Percentiles rank a stretch among this genome's conserved stretches.
Evolutionary conservation across 2,329 filamentous ascomycete species (phyloP).

Genomic region (Calonectria pteridis): DNA sequence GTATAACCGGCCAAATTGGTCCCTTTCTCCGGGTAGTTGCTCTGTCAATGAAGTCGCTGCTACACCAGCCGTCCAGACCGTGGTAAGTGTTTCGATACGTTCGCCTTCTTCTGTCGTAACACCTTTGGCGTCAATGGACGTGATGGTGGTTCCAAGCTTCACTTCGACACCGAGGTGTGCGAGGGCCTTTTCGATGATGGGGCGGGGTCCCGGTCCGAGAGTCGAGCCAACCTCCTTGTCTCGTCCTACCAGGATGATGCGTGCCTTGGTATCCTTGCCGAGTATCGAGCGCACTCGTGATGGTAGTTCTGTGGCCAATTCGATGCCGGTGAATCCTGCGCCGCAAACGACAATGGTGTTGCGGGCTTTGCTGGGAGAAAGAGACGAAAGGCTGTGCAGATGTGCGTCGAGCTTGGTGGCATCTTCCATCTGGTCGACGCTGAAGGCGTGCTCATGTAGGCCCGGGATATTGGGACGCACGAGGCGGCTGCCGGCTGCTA

Average conservation of each 20-base stretch:
- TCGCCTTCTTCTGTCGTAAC: slow-evolving; percentile 46
- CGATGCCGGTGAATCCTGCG: slow-evolving; percentile 51
- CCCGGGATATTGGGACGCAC: slow-evolving; percentile 43
- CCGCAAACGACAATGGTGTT: slow-evolving; percentile 50
- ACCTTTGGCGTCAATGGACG: slow-evolving; percentile 40
- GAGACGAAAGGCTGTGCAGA: slow-evolving; percentile 33
- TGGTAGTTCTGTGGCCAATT: slow-evolving; percentile 47
- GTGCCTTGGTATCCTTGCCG: slow-evolving; percentile 17
- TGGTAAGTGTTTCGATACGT: slow-evolving; percentile 48
- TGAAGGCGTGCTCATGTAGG: slow-evolving; percentile 48
- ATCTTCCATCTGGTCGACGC: slow-evolving; percentile 47
- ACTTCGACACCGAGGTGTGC: slow-evolving; percentile 43
- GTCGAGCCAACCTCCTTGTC: slow-evolving; percentile 45
- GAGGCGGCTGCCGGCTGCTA: slow-evolving; percentile 51
- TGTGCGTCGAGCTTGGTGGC: slow-evolving; percentile 46
- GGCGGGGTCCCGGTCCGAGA: slow-evolving; percentile 48
- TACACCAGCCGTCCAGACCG: slow-evolving; percentile 53
- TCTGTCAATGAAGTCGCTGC: slow-evolving; percentile 47
- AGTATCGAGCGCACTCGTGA: slow-evolving; percentile 41
- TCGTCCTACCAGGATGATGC: slow-evolving; percentile 45
- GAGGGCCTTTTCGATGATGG: slow-evolving; percentile 47
- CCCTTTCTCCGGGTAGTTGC: slow-evolving; percentile 45
- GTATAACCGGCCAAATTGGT: slow-evolving; percentile 26
- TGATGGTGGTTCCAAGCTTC: slow-evolving; percentile 45
- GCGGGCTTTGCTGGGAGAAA: slow-evolving; percentile 42